Evolutionary conservation across 2,329 filamentous ascomycete species (phyloP).

Genomic region (Penicillium sclerotigenum): DNA sequence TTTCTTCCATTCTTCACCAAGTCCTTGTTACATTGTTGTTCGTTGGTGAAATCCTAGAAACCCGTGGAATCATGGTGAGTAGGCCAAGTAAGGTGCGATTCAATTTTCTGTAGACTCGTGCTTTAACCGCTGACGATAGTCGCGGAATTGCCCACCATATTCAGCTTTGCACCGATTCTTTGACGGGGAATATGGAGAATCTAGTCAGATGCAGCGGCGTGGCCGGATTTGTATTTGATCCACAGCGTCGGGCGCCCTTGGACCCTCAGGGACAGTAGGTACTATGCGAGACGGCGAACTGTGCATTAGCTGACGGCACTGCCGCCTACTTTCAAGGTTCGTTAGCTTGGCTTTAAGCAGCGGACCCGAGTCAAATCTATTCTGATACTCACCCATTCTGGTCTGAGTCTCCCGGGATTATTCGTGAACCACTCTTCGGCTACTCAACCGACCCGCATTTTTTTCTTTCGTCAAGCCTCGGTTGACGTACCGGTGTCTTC

Average conservation of each 20-base stretch:
- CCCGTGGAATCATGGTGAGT: not conserved
- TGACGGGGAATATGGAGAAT: slow-evolving; percentile 7
- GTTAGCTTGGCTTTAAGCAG: slow-evolving; percentile 20
- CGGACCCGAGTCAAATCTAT: slow-evolving; percentile 14
- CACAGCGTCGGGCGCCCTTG: slow-evolving; percentile 25
- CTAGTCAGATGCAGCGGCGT: slow-evolving; percentile 8
- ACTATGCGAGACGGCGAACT: slow-evolving; percentile 18
- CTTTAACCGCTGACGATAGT: slow-evolving; percentile 13
- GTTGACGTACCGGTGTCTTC: slow-evolving; percentile 10
- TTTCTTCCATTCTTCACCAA: not conserved
- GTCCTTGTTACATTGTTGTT: not conserved
- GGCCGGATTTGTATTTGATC: slow-evolving; percentile 18
- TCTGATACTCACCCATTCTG: slow-evolving; percentile 18
- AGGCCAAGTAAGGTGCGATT: not conserved
- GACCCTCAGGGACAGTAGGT: slow-evolving; percentile 19
- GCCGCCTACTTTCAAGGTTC: slow-evolving; percentile 19
- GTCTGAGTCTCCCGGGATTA: slow-evolving; percentile 2
- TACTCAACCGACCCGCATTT: slow-evolving; percentile 21
- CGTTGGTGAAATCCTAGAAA: not conserved
- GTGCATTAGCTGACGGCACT: slow-evolving; percentile 21
- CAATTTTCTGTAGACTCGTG: slow-evolving; percentile 13
- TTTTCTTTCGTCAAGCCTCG: slow-evolving; percentile 9
- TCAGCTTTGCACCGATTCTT: slow-evolving; percentile 5
- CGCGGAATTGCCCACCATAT: not conserved
- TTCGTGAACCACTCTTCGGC: slow-evolving; percentile 20